Evolutionary conservation across 2,329 filamentous ascomycete species (phyloP), one percentile per base, ranked within the genome.

Genomic region (Paecilomyces sp.): DNA sequence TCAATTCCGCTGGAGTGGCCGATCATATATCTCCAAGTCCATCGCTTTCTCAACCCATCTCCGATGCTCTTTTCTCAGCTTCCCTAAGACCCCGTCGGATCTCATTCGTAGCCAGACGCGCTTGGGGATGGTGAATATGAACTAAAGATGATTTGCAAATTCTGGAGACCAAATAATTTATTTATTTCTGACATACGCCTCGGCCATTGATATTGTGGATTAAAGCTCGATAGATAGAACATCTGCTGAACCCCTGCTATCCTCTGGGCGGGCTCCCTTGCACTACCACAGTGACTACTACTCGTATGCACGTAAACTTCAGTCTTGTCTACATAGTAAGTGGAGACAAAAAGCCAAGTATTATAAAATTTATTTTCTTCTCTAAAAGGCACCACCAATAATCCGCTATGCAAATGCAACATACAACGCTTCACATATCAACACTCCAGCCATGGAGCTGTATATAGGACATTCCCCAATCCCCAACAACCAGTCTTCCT

Each of bases 31-130:
- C 18, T 25, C 41, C 28, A 30, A 13, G 25, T 34, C 22, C 15
- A 22, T 31, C 55, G 54, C 34, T 30, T 31, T 41, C 56, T 55
- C 31, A 60, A 50, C 34, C 30, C 36, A 51, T 33, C 51, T 55
- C 22, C 53, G 8, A 50, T 53, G 13, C 34, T 18, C 24, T 57
- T 56, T 31, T 22, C n/a, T 41, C 31, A 3, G n/a, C 18, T 56
- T 31, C 34, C 25, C 56, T 60, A 57, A 41, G 52, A 51, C 36
- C 51, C 55, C 52, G n/a, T 58, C 31, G 24, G 33, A 59, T 50
- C 57, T 58, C 55, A 18, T 52, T 58, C 57, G 62, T 64, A 64
- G 59, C 54, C 55, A 57, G 53, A 61, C 55, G 31, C 3, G 5
- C 25, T 24, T 24, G 47, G 34, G 56, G 36, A 41, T 54, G 50